phyloP scores from a whole-genome alignment of 352 stramenopile species.

The Pilasporangium apinafurcum region DNA sequence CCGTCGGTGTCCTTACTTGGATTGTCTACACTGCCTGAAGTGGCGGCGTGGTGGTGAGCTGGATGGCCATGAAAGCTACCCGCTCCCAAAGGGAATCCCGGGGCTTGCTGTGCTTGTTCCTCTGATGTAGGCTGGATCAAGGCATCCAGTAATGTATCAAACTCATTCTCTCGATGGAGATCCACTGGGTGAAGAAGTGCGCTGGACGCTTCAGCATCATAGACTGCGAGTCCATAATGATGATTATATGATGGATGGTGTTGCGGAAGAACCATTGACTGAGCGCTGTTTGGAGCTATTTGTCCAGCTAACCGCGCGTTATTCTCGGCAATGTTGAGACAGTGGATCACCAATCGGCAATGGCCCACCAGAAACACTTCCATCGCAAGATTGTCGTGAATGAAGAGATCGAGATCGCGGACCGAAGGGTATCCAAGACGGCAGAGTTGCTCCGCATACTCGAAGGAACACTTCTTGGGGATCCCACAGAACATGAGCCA shows the following conservation, averaged over 20 bases:
- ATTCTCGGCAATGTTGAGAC: constrained; percentile 20
- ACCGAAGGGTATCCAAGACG: constrained; percentile 53
- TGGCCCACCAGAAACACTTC: constrained; percentile 37
- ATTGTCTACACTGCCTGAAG: not conserved
- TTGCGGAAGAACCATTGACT: not conserved
- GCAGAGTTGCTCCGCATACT: constrained; percentile 54
- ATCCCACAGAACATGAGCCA: constrained; percentile 59
- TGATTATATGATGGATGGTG: constrained; percentile 3
- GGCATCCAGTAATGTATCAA: constrained; percentile 53
- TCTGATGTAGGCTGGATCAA: constrained; percentile 28
- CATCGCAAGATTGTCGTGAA: constrained; percentile 41
- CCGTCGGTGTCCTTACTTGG: constrained; percentile 1
- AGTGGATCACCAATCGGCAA: constrained; percentile 37
- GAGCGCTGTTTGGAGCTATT: constrained; percentile 5
- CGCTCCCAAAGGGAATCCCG: not conserved
- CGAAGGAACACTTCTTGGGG: constrained; percentile 26
- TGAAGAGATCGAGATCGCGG: constrained; percentile 50
- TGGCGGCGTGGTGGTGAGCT: constrained; percentile 2
- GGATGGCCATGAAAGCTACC: constrained; percentile 5
- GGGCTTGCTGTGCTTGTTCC: constrained; percentile 1
- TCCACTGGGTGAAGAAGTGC: constrained; percentile 42
- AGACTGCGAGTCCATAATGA: constrained; percentile 11
- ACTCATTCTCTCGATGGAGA: constrained; percentile 47
- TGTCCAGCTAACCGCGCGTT: constrained; percentile 9
- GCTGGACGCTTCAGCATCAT: constrained; percentile 26